A percentile compares a stretch with the other conserved stretches of the same genome.
These are phyloP conservation scores for Mycena latifolia DNA, from an alignment of 768 basidiomycete genomes.

Conservation along the genomic window DNA sequence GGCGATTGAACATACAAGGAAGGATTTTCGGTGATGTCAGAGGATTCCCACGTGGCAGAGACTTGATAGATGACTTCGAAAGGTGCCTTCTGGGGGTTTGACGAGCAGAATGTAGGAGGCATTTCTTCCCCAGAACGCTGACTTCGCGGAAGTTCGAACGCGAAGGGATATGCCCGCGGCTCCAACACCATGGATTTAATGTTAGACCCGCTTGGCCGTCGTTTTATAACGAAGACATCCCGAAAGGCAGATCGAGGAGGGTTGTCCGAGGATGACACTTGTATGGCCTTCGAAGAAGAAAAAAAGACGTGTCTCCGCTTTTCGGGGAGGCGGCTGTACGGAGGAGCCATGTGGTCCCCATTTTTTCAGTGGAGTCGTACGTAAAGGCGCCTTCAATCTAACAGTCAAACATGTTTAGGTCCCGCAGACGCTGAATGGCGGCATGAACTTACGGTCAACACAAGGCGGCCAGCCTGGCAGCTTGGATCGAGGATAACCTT, in stretches of 20 bases:
- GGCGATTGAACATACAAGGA: constrained; percentile 58
- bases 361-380: constrained; percentile 51
- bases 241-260: constrained; percentile 55
- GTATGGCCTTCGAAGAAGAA: constrained; percentile 57
- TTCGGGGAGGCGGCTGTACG: constrained; percentile 34
- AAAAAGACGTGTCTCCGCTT: constrained; percentile 62
- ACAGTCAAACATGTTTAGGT: constrained; percentile 4
- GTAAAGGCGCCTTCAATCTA: constrained; percentile 76
- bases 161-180: constrained; percentile 62
- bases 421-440: constrained; percentile 29
- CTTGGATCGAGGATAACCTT: constrained; percentile 68
- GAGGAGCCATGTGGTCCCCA: constrained; percentile 34
- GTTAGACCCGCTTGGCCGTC: constrained; percentile 59
- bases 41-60: constrained; percentile 69
- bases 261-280: constrained; percentile 51
- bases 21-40: constrained; percentile 54
- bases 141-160: constrained; percentile 67
- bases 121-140: constrained; percentile 66
- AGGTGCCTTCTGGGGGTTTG: constrained; percentile 42
- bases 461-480: constrained; percentile 68
- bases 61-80: constrained; percentile 67
- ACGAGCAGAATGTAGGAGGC: constrained; percentile 67
- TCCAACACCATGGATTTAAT: constrained; percentile 48
- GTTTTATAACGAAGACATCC: constrained; percentile 54
- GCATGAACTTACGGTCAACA: constrained; percentile 60